Conservation (phyloP, 129 eudicot genomes). For the Mikania micrantha region DNA sequence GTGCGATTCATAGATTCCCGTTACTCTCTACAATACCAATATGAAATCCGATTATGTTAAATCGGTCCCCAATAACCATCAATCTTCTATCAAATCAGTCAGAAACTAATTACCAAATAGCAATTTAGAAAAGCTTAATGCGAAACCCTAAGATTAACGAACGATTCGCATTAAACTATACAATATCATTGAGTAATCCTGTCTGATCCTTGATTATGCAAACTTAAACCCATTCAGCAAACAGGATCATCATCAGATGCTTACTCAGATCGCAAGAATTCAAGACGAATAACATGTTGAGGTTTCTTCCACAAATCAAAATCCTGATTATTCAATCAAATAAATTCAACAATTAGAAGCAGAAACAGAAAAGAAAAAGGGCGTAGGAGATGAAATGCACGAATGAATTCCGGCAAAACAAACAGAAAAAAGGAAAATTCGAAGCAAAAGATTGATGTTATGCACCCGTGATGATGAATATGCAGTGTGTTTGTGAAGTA, state of each 20-base stretch:
- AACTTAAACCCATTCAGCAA: constrained; percentile 8
- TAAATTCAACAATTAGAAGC: not conserved
- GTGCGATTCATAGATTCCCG: not conserved
- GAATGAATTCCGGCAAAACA: not conserved
- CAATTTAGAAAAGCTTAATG: not conserved
- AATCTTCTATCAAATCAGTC: not conserved
- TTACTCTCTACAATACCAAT: not conserved
- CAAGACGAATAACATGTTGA: not conserved
- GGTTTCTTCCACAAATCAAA: constrained; percentile 22
- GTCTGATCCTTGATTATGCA: not conserved
- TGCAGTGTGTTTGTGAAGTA: constrained; percentile 25
- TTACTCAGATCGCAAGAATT: constrained; percentile 5
- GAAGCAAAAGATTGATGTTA: not conserved
- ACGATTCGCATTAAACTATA: too few species aligned
- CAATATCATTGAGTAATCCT: constrained; percentile 6
- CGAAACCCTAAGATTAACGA: not conserved
- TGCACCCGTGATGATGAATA: constrained; percentile 25
- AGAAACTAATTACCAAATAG: not conserved
- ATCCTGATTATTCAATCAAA: constrained; percentile 17
- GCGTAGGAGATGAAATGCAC: not conserved
- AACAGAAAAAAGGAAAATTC: not conserved
- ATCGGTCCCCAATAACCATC: not conserved
- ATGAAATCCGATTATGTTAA: not conserved
- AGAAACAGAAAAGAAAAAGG: constrained; percentile 3
- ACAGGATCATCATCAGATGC: constrained; percentile 9